A percentile compares a stretch with the other conserved stretches of the same genome.
phyloP scores from a whole-genome alignment of 108 stramenopile species.

The Pseudonitzschia multistriata region DNA sequence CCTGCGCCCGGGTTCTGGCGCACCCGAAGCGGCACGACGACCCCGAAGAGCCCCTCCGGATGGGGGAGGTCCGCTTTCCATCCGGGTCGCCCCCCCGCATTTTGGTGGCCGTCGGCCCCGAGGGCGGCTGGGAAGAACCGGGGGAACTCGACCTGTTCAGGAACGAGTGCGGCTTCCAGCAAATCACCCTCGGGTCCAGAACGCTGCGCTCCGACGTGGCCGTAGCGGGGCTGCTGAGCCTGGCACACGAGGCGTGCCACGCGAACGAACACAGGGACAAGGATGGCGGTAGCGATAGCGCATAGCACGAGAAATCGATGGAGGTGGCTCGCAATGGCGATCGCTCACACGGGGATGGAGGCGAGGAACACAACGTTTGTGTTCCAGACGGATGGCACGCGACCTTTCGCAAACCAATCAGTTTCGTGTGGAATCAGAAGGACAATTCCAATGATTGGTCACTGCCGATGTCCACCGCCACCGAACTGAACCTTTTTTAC shows the following conservation, averaged over 20 bases:
- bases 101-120: slow-evolving; percentile 84
- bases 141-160: slow-evolving; percentile 76
- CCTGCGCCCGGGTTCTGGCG: slow-evolving; percentile 72
- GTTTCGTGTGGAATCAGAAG: no score
- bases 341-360: no score
- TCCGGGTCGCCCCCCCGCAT: slow-evolving; percentile 37
- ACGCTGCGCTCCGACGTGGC: slow-evolving; percentile 91
- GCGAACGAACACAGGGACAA: no score
- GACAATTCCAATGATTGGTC: no score
- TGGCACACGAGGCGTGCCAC: slow-evolving; percentile 77
- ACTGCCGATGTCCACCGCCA: no score
- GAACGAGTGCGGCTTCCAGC: slow-evolving; percentile 65
- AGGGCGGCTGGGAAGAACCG: slow-evolving; percentile 92
- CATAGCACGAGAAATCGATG: no score
- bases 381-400: no score
- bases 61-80: slow-evolving; percentile 65
- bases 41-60: slow-evolving; percentile 30
- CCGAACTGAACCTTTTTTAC: no score
- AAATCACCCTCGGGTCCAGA: slow-evolving; percentile 74
- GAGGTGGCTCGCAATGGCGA: no score
- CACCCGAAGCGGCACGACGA: slow-evolving; percentile 63
- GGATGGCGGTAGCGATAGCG: no score
- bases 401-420: no score
- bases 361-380: no score
- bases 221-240: slow-evolving; percentile 73